Percentiles rank a stretch among this genome's conserved stretches.
These are phyloP conservation scores for Saksenaea vasiformis DNA, from an alignment of 371 early-diverging fungal species.

Conservation along the genomic window DNA sequence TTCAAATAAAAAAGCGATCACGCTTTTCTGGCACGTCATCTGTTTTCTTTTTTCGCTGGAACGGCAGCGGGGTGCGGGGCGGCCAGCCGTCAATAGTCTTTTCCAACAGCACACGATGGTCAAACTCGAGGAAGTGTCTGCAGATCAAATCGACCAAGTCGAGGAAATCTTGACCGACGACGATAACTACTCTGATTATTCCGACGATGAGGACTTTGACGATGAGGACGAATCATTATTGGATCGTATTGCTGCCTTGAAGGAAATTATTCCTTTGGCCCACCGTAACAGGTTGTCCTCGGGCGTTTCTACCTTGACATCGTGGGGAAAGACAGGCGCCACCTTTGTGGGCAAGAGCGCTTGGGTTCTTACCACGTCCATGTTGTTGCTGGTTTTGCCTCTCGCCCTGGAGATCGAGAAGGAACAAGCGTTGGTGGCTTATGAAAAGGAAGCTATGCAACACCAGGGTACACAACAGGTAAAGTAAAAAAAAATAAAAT, in stretches of 20 bases:
- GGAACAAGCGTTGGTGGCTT: constrained; percentile 76
- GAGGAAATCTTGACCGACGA: constrained; percentile 47
- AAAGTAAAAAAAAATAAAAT: constrained; percentile 9
- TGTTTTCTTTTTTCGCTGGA: neutral
- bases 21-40: neutral
- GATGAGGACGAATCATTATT: constrained; percentile 63
- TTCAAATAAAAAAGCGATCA: too few relatives aligned
- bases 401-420: constrained; percentile 76
- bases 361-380: constrained; percentile 83
- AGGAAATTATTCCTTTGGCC: constrained; percentile 74
- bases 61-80: neutral
- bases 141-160: constrained; percentile 45
- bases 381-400: constrained; percentile 75
- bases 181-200: constrained; percentile 59
- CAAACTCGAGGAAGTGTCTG: constrained; percentile 55
- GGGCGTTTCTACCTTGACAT: constrained; percentile 50
- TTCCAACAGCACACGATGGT: constrained; percentile 39
- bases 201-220: constrained; percentile 56
- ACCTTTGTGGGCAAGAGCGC: constrained; percentile 73
- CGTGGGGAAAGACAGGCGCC: constrained; percentile 59
- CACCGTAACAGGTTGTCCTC: constrained; percentile 63
- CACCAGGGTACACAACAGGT: constrained; percentile 65
- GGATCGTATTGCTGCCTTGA: constrained; percentile 74
- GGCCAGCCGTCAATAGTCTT: neutral
- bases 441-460: constrained; percentile 70